phyloP scores from a whole-genome alignment of 768 basidiomycete species.

The Leucocoprinus sp. region DNA sequence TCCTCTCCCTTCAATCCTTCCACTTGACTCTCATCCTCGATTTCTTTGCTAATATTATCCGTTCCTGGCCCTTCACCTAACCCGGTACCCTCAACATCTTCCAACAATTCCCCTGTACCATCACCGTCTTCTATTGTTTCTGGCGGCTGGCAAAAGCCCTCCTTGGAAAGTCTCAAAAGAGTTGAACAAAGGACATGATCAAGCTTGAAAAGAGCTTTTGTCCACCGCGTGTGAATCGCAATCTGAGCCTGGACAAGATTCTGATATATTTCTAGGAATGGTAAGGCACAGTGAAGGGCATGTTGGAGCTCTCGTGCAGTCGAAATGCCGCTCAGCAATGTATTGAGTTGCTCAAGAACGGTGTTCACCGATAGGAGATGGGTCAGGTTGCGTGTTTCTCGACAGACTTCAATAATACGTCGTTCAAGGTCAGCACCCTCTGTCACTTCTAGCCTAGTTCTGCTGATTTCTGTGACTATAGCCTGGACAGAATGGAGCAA shows the following conservation, averaged over 20 bases:
- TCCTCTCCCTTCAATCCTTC: constrained; percentile 81
- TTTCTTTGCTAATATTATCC: constrained; percentile 88
- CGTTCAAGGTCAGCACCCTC: constrained; percentile 28
- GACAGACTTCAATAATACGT: constrained; percentile 44
- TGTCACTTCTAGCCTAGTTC: constrained; percentile 15
- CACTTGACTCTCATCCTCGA: constrained; percentile 93
- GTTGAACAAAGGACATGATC: constrained; percentile 69
- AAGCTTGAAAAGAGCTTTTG: constrained; percentile 77
- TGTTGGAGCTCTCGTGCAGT: constrained; percentile 23
- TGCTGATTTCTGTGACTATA: constrained; percentile 27
- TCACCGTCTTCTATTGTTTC: constrained; percentile 58
- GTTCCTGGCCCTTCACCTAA: constrained; percentile 81
- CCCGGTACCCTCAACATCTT: constrained; percentile 69
- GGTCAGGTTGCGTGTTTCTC: constrained; percentile 36
- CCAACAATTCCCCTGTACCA: constrained; percentile 37
- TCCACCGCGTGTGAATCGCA: constrained; percentile 51
- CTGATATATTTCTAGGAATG: constrained; percentile 67
- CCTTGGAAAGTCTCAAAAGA: constrained; percentile 61
- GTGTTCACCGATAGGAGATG: constrained; percentile 38
- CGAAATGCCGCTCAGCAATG: constrained; percentile 31
- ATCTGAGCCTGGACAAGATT: constrained; percentile 52
- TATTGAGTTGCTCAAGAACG: constrained; percentile 33
- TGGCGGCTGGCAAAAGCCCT: constrained; percentile 91
- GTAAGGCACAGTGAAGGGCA: constrained; percentile 43
- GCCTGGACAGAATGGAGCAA: constrained; percentile 62